Conservation (phyloP, 2,329 filamentous ascomycete species). For the Neocucurbitaria cava region DNA sequence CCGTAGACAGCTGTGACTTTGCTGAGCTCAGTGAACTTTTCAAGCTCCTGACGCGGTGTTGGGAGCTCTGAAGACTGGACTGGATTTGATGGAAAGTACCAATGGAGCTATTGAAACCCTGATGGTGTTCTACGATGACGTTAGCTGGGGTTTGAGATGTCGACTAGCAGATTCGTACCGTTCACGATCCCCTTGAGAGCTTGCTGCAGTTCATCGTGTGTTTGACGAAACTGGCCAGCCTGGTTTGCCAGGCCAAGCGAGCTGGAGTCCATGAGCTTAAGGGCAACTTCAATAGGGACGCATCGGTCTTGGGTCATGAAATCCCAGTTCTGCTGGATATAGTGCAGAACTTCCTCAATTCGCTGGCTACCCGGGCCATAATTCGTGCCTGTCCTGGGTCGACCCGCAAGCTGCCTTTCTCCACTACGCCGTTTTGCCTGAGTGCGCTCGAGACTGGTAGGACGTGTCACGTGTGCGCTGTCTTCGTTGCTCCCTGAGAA, state of each 20-base stretch:
- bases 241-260: constrained; percentile 91
- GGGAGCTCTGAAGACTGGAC: constrained; percentile 85
- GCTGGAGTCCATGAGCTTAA: constrained; percentile 92
- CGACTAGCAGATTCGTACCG: constrained; percentile 42
- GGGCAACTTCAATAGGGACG: constrained; percentile 90
- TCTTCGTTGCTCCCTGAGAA: constrained; percentile 30
- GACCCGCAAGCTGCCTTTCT: constrained; percentile 28
- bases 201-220: constrained; percentile 87
- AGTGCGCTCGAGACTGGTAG: constrained; percentile 53
- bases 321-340: constrained; percentile 89
- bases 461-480: constrained; percentile 39
- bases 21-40: constrained; percentile 83
- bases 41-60: constrained; percentile 80
- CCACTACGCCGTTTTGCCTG: constrained; percentile 51
- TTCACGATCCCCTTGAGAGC: constrained; percentile 95
- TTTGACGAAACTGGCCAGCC: constrained; percentile 82
- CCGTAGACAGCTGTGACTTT: constrained; percentile 80
- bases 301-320: constrained; percentile 89
- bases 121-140: constrained; percentile 76
- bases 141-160: not conserved
- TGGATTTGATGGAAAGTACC: constrained; percentile 99
- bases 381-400: constrained; percentile 36
- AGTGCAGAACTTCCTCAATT: constrained; percentile 71
- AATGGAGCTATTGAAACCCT: constrained; percentile 98
- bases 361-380: constrained; percentile 51